These are phyloP conservation scores for Candida pseudofarinosa DNA, from an alignment of 805 yeast genomes.

Conservation along the genomic window DNA sequence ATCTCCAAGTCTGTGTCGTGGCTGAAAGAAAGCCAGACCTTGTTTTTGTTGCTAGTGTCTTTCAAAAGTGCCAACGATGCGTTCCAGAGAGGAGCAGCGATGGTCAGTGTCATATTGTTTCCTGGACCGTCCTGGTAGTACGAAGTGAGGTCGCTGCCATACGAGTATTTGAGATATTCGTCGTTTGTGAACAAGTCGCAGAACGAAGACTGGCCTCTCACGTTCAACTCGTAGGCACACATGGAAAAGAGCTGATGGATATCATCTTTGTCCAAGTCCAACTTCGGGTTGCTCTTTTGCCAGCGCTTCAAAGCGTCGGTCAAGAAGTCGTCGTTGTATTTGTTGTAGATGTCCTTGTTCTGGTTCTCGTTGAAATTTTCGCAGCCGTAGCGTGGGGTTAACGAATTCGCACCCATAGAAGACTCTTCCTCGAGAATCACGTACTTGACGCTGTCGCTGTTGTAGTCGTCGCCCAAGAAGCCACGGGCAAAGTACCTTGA, in stretches of 20 bases:
- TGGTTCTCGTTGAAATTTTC: slow-evolving; percentile 30
- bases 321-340: slow-evolving; percentile 43
- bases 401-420: slow-evolving; percentile 52
- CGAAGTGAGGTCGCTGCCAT: slow-evolving; percentile 52
- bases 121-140: slow-evolving; percentile 68
- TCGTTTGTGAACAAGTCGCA: slow-evolving; percentile 66
- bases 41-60: slow-evolving; percentile 40
- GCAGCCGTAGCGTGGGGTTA: slow-evolving; percentile 52
- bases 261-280: slow-evolving; percentile 50
- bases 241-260: slow-evolving; percentile 49
- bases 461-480: slow-evolving; percentile 46
- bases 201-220: slow-evolving; percentile 60
- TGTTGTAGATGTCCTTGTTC: slow-evolving; percentile 18
- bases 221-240: slow-evolving; percentile 76
- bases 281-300: slow-evolving; percentile 50
- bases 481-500: slow-evolving; percentile 57
- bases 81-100: slow-evolving; percentile 55
- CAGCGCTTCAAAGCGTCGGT: slow-evolving; percentile 54
- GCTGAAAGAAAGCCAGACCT: slow-evolving; percentile 64
- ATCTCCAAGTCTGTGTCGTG: slow-evolving; percentile 70
- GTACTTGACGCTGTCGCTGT: slow-evolving; percentile 25
- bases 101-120: slow-evolving; percentile 48
- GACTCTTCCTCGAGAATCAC: slow-evolving; percentile 45
- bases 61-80: slow-evolving; percentile 48
- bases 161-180: slow-evolving; percentile 61